These are phyloP conservation scores for Leccinum longicurvipes DNA, from an alignment of 768 basidiomycete genomes.

Conservation along the genomic window DNA sequence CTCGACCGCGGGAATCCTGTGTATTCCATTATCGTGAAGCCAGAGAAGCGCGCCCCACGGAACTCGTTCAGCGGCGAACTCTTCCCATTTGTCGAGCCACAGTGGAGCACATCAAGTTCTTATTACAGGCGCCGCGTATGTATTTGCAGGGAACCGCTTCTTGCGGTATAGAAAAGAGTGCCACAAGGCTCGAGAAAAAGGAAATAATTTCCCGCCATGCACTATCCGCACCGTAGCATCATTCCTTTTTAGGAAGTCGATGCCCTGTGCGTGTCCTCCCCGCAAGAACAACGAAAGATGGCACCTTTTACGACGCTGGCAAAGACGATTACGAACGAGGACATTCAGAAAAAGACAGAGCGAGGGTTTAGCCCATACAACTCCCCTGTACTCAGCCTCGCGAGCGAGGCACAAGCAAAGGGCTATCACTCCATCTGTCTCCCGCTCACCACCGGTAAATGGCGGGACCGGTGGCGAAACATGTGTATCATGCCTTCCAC, in stretches of 20 bases:
- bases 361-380: slow-evolving; percentile 25
- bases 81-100: slow-evolving; percentile 13
- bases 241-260: neutral
- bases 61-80: slow-evolving; percentile 12
- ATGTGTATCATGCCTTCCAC: slow-evolving; percentile 75
- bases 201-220: neutral
- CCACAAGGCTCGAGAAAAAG: too few species aligned
- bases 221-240: neutral
- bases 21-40: slow-evolving; percentile 24
- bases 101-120: slow-evolving; percentile 17
- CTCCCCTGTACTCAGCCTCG: slow-evolving; percentile 50
- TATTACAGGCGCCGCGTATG: slow-evolving; percentile 2
- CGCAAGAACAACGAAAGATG: slow-evolving; percentile 18
- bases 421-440: slow-evolving; percentile 77
- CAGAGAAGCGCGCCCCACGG: slow-evolving; percentile 17
- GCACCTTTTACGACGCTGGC: slow-evolving; percentile 30
- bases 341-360: slow-evolving; percentile 35
- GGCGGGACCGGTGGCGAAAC: slow-evolving; percentile 83
- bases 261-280: neutral
- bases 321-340: slow-evolving; percentile 30
- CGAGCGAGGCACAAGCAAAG: slow-evolving; percentile 51
- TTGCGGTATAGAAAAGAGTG: too few species aligned
- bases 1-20: slow-evolving; percentile 32
- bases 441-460: slow-evolving; percentile 85
- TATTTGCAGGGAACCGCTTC: neutral